Percentiles rank a stretch among this genome's conserved stretches.
Evolutionary conservation across 2,329 filamentous ascomycete species (phyloP).

Genomic region (Claviceps digitariae): DNA sequence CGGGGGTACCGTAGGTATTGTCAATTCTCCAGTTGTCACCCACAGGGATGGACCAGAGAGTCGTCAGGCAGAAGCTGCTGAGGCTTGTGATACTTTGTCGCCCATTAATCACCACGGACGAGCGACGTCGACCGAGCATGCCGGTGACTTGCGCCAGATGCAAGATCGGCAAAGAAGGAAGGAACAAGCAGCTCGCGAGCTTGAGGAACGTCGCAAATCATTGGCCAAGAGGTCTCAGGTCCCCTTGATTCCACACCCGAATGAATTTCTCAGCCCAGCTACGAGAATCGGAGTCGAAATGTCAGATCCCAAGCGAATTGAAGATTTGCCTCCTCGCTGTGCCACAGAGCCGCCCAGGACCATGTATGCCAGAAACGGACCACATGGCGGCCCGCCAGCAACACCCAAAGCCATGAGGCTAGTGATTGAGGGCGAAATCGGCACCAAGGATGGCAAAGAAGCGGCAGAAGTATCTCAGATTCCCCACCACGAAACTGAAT

Average conservation of each 20-base stretch:
- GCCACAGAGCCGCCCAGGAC: constrained; percentile 48
- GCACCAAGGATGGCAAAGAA: constrained; percentile 21
- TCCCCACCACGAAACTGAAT: constrained; percentile 30
- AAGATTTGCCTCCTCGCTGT: constrained; percentile 41
- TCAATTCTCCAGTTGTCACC: constrained; percentile 21
- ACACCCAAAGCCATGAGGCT: constrained; percentile 87
- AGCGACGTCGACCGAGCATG: constrained; percentile 31
- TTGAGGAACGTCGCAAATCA: constrained; percentile 79
- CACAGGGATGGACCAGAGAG: constrained; percentile 26
- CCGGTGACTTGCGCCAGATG: constrained; percentile 40
- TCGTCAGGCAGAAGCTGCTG: constrained; percentile 19
- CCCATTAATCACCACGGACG: constrained; percentile 17
- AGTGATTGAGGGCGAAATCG: constrained; percentile 47
- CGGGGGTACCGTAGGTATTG: neutral
- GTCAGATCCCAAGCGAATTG: constrained; percentile 26
- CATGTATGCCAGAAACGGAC: constrained; percentile 34
- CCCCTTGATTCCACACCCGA: constrained; percentile 66
- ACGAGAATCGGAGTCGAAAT: constrained; percentile 25
- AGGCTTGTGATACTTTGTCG: constrained; percentile 19
- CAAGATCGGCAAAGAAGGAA: constrained; percentile 53
- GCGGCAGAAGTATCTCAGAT: constrained; percentile 45
- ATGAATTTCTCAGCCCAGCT: constrained; percentile 27
- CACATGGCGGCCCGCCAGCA: constrained; percentile 67
- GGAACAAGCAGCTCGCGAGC: constrained; percentile 66
- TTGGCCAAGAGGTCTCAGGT: constrained; percentile 68